Conservation (phyloP, 164 flowering plant species). For the Tetracentron sinense region DNA sequence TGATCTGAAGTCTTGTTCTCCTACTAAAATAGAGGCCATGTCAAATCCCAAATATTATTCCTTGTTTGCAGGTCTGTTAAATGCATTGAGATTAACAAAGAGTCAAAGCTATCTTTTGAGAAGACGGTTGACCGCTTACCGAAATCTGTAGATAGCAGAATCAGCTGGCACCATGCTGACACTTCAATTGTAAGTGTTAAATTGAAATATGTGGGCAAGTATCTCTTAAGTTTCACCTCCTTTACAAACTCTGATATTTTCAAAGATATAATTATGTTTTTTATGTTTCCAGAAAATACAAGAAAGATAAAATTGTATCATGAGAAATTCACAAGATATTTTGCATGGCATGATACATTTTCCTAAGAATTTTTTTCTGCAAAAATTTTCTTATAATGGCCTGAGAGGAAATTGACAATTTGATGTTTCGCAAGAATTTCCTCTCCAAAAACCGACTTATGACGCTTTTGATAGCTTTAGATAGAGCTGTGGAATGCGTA, state of each 20-base stretch:
- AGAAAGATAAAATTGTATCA: neutral
- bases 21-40: neutral
- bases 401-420: too few relatives aligned
- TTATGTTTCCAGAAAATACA: neutral
- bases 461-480: too few relatives aligned
- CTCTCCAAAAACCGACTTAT: too few relatives aligned
- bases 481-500: too few relatives aligned
- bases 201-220: neutral
- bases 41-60: neutral
- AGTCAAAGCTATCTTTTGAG: constrained; percentile 84
- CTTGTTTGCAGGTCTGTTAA: constrained; percentile 63
- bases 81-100: constrained; percentile 90
- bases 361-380: constrained; percentile 2
- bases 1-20: neutral
- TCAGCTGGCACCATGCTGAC: constrained; percentile 96
- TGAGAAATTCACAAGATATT: neutral
- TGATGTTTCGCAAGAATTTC: too few relatives aligned
- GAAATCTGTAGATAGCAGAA: constrained; percentile 48
- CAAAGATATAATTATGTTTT: neutral
- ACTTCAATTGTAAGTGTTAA: constrained; percentile 60
- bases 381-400: constrained; percentile 6
- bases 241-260: neutral
- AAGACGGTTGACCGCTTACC: constrained; percentile 77
- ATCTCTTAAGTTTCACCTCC: neutral
- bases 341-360: neutral